Base-by-base conservation (phyloP, 2,329 filamentous ascomycete genomes). In the Penicillium oxalicum region DNA sequence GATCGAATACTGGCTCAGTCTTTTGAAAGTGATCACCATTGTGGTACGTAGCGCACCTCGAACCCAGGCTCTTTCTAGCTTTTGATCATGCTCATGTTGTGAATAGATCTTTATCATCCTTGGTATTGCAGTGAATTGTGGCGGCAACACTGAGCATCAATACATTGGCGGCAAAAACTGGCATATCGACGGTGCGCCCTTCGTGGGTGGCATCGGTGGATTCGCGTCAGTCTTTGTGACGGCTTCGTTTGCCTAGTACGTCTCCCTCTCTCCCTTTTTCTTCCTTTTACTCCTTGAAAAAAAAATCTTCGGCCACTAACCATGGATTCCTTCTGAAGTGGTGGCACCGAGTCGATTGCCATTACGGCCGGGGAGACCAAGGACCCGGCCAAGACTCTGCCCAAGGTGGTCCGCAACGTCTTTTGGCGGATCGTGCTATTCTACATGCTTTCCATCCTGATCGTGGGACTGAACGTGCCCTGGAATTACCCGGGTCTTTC, bases 341-440 rank as follows among this genome's bases (percentile, higher is more conserved):
- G 77, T 32, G 82, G 81, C 45, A 83, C 80, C 2, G 82, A 84
- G 63, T 80, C 77, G 32, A 83, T 85, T 42, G 81, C 80, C 44
- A 81, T 85, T 49, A 84, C 82, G 0, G 82, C 82, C 1, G 82
- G 82, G 38, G 82, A 86, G 63, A 84, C 82, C 2, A 80, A 78
- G 55, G 74, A 84, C 55, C 82, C 83, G 0, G 74, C 78, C 13
- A 76, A 74, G 53, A 83, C 76, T 48, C 68, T 86, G 32, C 83
- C 83, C 1, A 74, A 75, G 3, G 82, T 84, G 2, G 79, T 85
- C 40, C 80, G 80, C 55, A 84, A 84, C 47, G 80, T 83, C 35
- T 83, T 84, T 59, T 84, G 79, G 79, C 76, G 81, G 4, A 81
- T 82, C 45, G 52, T 81, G 3, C 69, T 80, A 7, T 81, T 81